phyloP scores from a whole-genome alignment of 2,329 filamentous ascomycete species.

The Conoideocrella luteorostrata region DNA sequence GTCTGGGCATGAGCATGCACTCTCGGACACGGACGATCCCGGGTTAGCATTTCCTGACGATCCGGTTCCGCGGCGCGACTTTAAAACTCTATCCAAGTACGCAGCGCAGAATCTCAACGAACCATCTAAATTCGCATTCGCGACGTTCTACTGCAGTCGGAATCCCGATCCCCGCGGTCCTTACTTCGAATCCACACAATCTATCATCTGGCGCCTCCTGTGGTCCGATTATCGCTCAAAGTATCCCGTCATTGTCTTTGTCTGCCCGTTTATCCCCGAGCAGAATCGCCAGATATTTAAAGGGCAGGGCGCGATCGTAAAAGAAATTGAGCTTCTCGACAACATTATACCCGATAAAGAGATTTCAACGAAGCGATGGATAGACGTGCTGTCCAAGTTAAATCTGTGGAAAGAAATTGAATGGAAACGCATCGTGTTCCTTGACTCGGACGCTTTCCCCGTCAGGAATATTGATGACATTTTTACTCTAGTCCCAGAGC shows the following conservation, averaged over 20 bases:
- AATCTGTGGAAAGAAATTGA: constrained; percentile 3
- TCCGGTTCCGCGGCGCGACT: constrained; percentile 2
- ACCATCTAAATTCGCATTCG: not conserved
- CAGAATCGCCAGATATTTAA: not conserved
- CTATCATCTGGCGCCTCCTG: constrained; percentile 4
- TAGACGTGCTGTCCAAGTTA: constrained; percentile 5
- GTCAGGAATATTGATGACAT: constrained; percentile 3
- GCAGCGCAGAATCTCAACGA: constrained; percentile 3
- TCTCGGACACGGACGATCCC: not conserved
- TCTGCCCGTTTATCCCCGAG: constrained; percentile 4
- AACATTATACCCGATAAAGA: constrained; percentile 1
- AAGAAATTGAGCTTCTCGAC: constrained; percentile 4
- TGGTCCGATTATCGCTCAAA: constrained; percentile 4
- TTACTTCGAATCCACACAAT: constrained; percentile 3
- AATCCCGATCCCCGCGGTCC: constrained; percentile 1
- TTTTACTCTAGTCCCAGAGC: not conserved
- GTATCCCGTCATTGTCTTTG: constrained; percentile 4
- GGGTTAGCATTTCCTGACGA: constrained; percentile 5
- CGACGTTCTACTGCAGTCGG: constrained; percentile 5
- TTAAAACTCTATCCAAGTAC: constrained; percentile 1
- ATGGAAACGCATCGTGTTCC: constrained; percentile 5
- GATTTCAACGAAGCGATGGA: constrained; percentile 5
- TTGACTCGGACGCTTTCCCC: constrained; percentile 5
- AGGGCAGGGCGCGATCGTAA: constrained; percentile 3
- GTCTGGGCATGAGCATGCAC: not conserved